A percentile compares a stretch with the other conserved stretches of the same genome.
Conservation (phyloP, 768 basidiomycete species). For the Boletus rubroflammeus region DNA sequence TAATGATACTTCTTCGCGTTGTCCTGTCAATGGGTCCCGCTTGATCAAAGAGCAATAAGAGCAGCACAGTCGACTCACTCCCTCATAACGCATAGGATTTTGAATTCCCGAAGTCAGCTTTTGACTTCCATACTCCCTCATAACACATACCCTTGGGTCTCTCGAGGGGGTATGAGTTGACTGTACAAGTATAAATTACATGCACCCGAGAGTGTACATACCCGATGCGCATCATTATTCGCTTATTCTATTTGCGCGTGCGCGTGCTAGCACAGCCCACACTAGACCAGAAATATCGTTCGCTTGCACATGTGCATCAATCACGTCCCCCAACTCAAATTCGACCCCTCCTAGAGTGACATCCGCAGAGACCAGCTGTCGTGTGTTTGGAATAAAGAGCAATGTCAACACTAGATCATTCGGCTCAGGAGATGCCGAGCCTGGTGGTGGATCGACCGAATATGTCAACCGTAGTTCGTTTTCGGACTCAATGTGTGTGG, state of each 20-base stretch:
- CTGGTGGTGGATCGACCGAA: conserved; percentile 35
- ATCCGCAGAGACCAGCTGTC: conserved; percentile 58
- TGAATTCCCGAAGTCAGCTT: no score
- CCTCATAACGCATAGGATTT: no score
- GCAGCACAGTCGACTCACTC: no score
- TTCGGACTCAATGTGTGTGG: conserved; percentile 59
- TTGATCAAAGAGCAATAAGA: no score
- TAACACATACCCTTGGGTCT: no score
- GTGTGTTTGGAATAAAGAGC: conserved; percentile 68
- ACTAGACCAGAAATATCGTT: conserved; percentile 67
- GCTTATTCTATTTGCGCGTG: conserved; percentile 16
- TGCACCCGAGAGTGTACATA: not conserved
- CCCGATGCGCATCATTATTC: not conserved
- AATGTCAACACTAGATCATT: conserved; percentile 49
- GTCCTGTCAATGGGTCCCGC: not conserved
- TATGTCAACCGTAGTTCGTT: conserved; percentile 78
- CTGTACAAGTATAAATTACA: not conserved
- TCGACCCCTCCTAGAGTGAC: conserved; percentile 51
- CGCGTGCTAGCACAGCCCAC: conserved; percentile 53
- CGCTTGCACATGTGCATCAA: conserved; percentile 58
- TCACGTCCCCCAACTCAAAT: conserved; percentile 53
- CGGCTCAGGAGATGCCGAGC: conserved; percentile 22
- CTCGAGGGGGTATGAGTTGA: no score
- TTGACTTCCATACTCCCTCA: no score
- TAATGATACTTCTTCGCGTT: not conserved